Evolutionary conservation across 306 rosid genomes (phyloP), one percentile per base, ranked within the genome.

Genomic region (Betula pendula): DNA sequence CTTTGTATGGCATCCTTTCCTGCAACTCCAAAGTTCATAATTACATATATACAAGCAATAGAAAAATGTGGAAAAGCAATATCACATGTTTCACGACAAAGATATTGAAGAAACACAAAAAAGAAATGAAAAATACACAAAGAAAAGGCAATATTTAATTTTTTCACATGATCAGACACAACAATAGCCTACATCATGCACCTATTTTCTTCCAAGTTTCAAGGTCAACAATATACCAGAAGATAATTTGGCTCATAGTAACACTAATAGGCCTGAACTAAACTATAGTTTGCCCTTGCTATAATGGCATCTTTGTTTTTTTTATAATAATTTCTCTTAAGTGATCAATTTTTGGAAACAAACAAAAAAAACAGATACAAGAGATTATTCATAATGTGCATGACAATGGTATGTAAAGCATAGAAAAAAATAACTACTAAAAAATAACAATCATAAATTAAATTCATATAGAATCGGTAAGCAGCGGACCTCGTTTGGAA

Each of bases 1-100:
- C 93, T 83, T 77, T 91, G 76, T 79, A 84, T 42, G 79, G 92
- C 82, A 83, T 31, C 85, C 81, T 92, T 75, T 92, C 92, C 97
- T 92, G 88, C 84, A 89, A 73, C 71, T 56, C 50, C 77, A 77
- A 60, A 60, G 81, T 44, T 50, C 43, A 62, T 75, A 75, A 81
- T 56, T 66, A 72, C 20, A 76, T 43, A 74, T 74, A 66, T 40
- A 40, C 48, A 71, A 77, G 47, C 25, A 80, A 70, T 13, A 62
- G 9, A 74, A 55, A 44, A 29, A n/a, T 0, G 11, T 29, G 33
- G 69, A 56, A 50, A 45, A 48, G 63, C 76, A 78, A n/a, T n/a
- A 33, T 71, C 62, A 73, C 43, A 70, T 40, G 17, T 45, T 71
- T 55, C 66, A 35, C 22, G 65, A 35, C 40, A 35, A 35, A 35